Percentiles rank a stretch among this genome's conserved stretches.
Conservation (phyloP, 768 basidiomycete species). For the Macrolepiota dolichaula region DNA sequence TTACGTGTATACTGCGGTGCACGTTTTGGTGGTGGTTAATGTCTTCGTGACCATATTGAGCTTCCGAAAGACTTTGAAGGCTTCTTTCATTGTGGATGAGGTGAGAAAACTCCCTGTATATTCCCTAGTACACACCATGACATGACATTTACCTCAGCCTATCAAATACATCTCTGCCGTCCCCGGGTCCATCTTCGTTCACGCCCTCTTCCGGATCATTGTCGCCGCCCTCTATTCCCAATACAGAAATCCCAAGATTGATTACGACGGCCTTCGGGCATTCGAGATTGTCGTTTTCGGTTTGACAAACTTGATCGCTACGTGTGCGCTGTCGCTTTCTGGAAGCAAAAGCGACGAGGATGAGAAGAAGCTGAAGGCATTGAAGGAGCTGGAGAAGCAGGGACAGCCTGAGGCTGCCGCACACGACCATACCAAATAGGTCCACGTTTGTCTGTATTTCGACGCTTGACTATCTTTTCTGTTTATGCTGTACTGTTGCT, state of each 20-base stretch:
- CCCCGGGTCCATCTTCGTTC: background rate
- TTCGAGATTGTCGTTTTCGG: background rate
- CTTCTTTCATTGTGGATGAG: background rate
- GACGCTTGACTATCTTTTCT: background rate
- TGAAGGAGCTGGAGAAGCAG: background rate
- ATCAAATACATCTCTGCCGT: background rate
- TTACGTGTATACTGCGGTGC: background rate
- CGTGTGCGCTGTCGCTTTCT: background rate
- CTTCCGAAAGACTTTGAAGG: background rate
- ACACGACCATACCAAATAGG: background rate
- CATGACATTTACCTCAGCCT: background rate
- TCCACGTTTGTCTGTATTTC: background rate
- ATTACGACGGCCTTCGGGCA: background rate
- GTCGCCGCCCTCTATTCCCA: background rate
- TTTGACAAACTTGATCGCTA: background rate
- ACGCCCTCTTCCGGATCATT: constrained; percentile 1
- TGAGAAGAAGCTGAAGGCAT: background rate
- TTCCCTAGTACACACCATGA: too few species aligned
- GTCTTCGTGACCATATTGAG: background rate
- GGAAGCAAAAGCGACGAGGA: background rate
- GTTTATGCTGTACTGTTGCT: background rate
- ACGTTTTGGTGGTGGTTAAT: background rate
- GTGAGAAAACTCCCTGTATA: background rate
- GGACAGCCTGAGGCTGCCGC: background rate
- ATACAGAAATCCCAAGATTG: background rate